Percentiles rank a stretch among this genome's conserved stretches.
Evolutionary conservation across 1,284 basidiomycete species (phyloP).

Genomic region (Puccinia horiana): DNA sequence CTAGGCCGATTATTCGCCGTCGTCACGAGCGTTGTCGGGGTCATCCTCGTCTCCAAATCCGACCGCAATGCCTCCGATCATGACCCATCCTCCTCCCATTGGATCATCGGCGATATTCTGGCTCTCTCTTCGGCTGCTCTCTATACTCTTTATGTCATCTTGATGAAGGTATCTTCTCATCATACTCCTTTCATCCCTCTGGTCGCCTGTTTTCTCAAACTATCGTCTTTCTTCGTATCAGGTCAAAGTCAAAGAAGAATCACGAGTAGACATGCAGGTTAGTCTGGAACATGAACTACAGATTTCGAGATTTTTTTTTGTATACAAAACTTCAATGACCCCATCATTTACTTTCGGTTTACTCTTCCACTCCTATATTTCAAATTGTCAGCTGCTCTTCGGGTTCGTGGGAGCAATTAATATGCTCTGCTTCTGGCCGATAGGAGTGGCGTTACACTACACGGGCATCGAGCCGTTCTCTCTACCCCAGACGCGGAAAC

Average conservation of each 20-base stretch:
- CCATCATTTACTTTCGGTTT: too few species aligned
- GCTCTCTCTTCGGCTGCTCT: slow-evolving; percentile 79
- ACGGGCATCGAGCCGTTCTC: slow-evolving; percentile 75
- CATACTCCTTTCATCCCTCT: neutral
- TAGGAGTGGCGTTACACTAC: slow-evolving; percentile 77
- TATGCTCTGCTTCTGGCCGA: slow-evolving; percentile 75
- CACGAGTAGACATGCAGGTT: slow-evolving; percentile 47
- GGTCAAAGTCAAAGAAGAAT: slow-evolving; percentile 68
- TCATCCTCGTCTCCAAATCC: slow-evolving; percentile 44
- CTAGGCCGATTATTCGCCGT: slow-evolving; percentile 78
- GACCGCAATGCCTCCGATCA: slow-evolving; percentile 12
- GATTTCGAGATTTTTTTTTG: slow-evolving; percentile 50
- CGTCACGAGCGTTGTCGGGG: slow-evolving; percentile 54
- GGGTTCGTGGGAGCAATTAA: slow-evolving; percentile 79
- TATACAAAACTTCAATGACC: neutral
- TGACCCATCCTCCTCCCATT: neutral
- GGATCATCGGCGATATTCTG: slow-evolving; percentile 68
- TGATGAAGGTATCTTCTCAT: slow-evolving; percentile 69
- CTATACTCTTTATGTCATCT: slow-evolving; percentile 87
- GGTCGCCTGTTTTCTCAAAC: neutral
- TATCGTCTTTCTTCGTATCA: slow-evolving; percentile 31
- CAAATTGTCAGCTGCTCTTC: slow-evolving; percentile 61
- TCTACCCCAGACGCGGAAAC: slow-evolving; percentile 67
- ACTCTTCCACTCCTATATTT: too few species aligned
- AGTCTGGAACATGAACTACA: neutral